phyloP scores from a whole-genome alignment of 2,329 filamentous ascomycete species.

The Chalaropsis ovoidea region DNA sequence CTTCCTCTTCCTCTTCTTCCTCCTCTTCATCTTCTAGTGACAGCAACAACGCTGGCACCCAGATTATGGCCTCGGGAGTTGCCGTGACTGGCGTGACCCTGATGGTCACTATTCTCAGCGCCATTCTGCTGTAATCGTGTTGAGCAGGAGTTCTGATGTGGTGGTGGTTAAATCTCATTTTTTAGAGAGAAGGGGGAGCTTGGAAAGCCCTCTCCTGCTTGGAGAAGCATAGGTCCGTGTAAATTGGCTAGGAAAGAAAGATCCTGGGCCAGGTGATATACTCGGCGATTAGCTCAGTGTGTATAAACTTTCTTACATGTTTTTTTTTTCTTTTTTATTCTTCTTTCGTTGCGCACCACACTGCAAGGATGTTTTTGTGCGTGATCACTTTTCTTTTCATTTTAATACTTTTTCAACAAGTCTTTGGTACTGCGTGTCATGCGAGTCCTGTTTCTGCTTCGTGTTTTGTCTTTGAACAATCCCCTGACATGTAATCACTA shows the following conservation, averaged over 20 bases:
- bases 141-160: neutral
- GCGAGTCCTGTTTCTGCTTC: too few species aligned
- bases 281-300: slow-evolving; percentile 19
- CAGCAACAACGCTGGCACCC: slow-evolving; percentile 31
- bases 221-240: neutral
- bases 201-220: neutral
- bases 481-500: too few species aligned
- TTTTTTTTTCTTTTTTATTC: slow-evolving; percentile 13
- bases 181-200: slow-evolving; percentile 12
- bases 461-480: too few species aligned
- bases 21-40: slow-evolving; percentile 25
- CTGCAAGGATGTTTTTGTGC: neutral
- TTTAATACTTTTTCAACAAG: slow-evolving; percentile 8
- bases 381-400: neutral
- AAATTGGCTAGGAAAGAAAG: neutral
- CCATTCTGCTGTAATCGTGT: slow-evolving; percentile 34
- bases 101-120: slow-evolving; percentile 35
- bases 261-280: neutral
- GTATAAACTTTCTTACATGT: slow-evolving; percentile 23
- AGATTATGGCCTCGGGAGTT: slow-evolving; percentile 29
- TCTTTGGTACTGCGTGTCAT: neutral
- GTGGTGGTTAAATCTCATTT: neutral
- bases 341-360: neutral
- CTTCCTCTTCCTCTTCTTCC: slow-evolving; percentile 2
- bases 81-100: slow-evolving; percentile 33